phyloP scores from a whole-genome alignment of 306 rosid genomes.

The Citrullus mucosospermus region DNA sequence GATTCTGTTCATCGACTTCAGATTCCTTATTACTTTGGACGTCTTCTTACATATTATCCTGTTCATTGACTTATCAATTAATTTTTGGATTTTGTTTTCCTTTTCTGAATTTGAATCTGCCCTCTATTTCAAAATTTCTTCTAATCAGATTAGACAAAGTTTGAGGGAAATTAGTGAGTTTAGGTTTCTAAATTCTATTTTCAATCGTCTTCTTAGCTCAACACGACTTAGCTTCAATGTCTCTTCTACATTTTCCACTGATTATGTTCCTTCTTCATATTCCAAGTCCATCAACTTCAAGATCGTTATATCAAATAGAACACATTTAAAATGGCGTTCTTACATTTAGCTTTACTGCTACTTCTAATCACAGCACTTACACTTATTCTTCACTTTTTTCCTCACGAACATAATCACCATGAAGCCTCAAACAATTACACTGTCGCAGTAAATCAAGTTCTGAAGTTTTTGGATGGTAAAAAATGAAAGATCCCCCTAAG shows the following conservation, averaged over 20 bases:
- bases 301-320: conserved; percentile 39
- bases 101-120: not conserved
- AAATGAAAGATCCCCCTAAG: conserved; percentile 28
- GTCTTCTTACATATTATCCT: not conserved
- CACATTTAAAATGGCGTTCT: conserved; percentile 27
- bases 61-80: not conserved
- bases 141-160: too few species aligned
- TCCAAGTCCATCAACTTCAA: conserved; percentile 41
- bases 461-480: conserved; percentile 65
- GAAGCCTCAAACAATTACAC: conserved; percentile 33
- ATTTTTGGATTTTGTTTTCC: not conserved
- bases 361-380: conserved; percentile 24
- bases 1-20: not conserved
- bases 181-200: not conserved
- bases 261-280: conserved; percentile 35
- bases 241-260: conserved; percentile 21
- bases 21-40: not conserved
- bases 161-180: too few species aligned
- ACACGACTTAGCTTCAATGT: conserved; percentile 25
- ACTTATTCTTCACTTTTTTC: conserved; percentile 31
- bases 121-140: not conserved
- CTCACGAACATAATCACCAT: conserved; percentile 26
- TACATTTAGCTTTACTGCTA: conserved; percentile 13
- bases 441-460: conserved; percentile 56
- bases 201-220: conserved; percentile 35